Conservation (phyloP, 352 stramenopile genomes). For the Phytophthora pini region DNA sequence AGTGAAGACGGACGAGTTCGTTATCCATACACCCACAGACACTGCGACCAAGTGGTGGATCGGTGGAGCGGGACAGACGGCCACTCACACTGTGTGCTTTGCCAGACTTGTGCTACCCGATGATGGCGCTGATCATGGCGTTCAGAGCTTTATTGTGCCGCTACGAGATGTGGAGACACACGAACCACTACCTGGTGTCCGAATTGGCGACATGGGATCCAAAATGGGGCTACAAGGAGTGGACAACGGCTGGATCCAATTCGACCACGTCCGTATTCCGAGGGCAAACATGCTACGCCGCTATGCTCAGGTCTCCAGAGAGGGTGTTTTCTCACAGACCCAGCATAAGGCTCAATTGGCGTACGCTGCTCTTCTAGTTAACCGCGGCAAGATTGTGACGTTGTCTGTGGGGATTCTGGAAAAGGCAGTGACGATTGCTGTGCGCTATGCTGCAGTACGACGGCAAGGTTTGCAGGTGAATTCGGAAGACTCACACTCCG, state of each 20-base stretch:
- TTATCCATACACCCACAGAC: constrained; percentile 96
- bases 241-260: constrained; percentile 83
- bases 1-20: constrained; percentile 87
- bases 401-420: constrained; percentile 82
- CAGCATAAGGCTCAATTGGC: constrained; percentile 68
- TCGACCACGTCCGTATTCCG: constrained; percentile 77
- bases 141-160: constrained; percentile 97
- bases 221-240: constrained; percentile 82
- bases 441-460: constrained; percentile 93
- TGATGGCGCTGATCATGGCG: constrained; percentile 72
- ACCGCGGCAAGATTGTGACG: constrained; percentile 80
- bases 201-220: constrained; percentile 70
- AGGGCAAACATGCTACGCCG: constrained; percentile 80
- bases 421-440: constrained; percentile 92
- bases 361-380: constrained; percentile 79
- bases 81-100: constrained; percentile 96
- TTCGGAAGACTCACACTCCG: constrained; percentile 52
- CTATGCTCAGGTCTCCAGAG: constrained; percentile 67
- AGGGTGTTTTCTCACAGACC: constrained; percentile 67
- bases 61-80: constrained; percentile 92
- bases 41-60: constrained; percentile 98
- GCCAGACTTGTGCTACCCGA: constrained; percentile 86
- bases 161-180: constrained; percentile 90
- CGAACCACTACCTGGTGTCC: constrained; percentile 51
- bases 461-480: constrained; percentile 84